phyloP scores from a whole-genome alignment of 169 alveolate genomes.

The Plasmodium gonderi region DNA sequence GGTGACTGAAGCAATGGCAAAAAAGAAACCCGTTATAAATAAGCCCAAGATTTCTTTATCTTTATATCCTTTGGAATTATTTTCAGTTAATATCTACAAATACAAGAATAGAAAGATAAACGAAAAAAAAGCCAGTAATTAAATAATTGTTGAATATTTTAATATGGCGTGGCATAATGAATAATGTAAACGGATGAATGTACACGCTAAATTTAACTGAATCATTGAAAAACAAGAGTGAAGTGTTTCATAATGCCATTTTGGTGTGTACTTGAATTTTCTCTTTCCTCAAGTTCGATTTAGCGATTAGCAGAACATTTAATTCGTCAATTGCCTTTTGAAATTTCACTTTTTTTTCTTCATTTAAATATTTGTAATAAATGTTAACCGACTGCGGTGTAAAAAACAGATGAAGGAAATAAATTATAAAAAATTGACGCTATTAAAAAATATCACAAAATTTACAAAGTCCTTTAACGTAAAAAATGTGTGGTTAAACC shows the following conservation, averaged over 20 bases:
- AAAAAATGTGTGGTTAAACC: not conserved
- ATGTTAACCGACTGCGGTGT: constrained; percentile 19
- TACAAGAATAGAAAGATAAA: not conserved
- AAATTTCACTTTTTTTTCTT: constrained; percentile 39
- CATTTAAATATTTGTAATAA: constrained; percentile 24
- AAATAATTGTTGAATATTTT: not conserved
- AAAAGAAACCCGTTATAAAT: constrained; percentile 67
- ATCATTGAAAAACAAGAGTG: not conserved
- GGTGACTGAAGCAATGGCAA: constrained; percentile 64
- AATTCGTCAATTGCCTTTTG: constrained; percentile 60
- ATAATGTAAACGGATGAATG: not conserved
- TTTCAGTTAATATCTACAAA: constrained; percentile 72
- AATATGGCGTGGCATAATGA: not conserved
- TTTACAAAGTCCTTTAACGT: not conserved
- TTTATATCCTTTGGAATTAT: constrained; percentile 36
- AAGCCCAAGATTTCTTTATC: constrained; percentile 59
- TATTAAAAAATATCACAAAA: not conserved
- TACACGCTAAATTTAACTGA: not conserved
- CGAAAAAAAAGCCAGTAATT: not conserved
- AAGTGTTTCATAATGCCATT: not conserved
- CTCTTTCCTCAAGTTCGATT: constrained; percentile 45
- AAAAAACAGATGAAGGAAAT: not conserved
- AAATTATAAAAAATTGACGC: not conserved
- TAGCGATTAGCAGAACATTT: constrained; percentile 30
- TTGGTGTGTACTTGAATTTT: constrained; percentile 42